Conservation (phyloP, 2,329 filamentous ascomycete genomes). For the Alternaria viburni region DNA sequence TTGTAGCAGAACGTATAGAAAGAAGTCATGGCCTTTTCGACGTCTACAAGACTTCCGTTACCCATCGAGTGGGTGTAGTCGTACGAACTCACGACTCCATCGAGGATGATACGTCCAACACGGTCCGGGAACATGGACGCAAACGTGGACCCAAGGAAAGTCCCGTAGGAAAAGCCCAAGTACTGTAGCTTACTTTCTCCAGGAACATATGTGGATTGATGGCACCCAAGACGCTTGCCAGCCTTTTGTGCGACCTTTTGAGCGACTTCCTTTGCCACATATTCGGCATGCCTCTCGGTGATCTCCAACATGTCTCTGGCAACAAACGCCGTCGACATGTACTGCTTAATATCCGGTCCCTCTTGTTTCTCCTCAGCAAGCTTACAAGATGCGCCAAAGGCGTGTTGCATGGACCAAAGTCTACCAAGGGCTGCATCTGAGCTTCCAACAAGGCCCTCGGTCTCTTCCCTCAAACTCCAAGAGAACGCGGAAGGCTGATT, state of each 20-base stretch:
- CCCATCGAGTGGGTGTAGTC: conserved; percentile 48
- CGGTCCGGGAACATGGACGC: conserved; percentile 48
- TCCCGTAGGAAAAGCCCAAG: conserved; percentile 58
- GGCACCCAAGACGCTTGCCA: neutral
- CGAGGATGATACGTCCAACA: conserved; percentile 48
- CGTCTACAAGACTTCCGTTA: conserved; percentile 51
- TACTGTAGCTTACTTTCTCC: conserved; percentile 48
- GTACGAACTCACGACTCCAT: conserved; percentile 54
- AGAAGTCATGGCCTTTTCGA: conserved; percentile 51
- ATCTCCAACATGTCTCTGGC: conserved; percentile 59
- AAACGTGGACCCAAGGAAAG: conserved; percentile 49
- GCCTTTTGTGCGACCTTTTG: neutral
- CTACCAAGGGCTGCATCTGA: conserved; percentile 53
- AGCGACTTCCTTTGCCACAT: conserved; percentile 20
- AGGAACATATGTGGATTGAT: conserved; percentile 2
- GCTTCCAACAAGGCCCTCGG: conserved; percentile 49
- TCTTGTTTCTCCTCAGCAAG: conserved; percentile 27
- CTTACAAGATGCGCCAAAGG: conserved; percentile 41
- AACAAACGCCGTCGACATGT: conserved; percentile 55
- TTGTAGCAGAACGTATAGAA: conserved; percentile 56
- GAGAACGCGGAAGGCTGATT: conserved; percentile 38
- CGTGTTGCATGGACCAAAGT: conserved; percentile 51
- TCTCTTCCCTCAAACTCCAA: conserved; percentile 46
- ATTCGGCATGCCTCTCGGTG: conserved; percentile 53
- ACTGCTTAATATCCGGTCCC: conserved; percentile 49